phyloP scores from a whole-genome alignment of 495 filamentous ascomycete genomes.

The Xylaria acuta region DNA sequence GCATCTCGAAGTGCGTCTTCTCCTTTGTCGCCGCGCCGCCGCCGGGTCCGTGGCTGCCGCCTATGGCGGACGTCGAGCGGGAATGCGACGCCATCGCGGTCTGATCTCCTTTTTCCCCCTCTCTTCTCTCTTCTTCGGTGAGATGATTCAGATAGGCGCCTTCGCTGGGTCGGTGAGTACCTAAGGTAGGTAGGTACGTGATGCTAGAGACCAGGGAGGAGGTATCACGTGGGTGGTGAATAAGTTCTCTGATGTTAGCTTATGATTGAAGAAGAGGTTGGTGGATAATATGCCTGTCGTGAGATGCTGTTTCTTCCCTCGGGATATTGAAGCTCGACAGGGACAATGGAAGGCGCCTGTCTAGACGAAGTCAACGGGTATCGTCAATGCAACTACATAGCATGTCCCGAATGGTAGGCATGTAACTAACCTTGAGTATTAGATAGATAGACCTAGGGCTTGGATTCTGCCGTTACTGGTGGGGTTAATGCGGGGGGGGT shows the following conservation, averaged over 20 bases:
- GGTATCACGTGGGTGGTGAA: not conserved
- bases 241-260: not conserved
- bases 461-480: no score
- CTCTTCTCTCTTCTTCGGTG: not conserved
- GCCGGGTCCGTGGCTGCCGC: slow-evolving; percentile 20
- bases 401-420: not conserved
- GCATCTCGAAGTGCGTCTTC: slow-evolving; percentile 74
- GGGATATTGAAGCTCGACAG: no score
- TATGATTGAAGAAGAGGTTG: no score
- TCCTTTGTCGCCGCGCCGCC: slow-evolving; percentile 28
- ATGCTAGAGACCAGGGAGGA: not conserved
- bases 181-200: not conserved
- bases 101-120: not conserved
- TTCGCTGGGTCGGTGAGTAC: not conserved
- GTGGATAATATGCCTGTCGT: no score
- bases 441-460: no score
- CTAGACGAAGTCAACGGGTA: not conserved
- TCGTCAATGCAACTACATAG: not conserved
- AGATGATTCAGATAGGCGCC: not conserved
- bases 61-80: slow-evolving; percentile 42
- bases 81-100: slow-evolving; percentile 45
- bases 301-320: no score
- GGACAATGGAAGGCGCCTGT: no score
- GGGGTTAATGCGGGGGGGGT: no score
- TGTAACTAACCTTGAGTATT: no score